Evolutionary conservation across 2,329 filamentous ascomycete genomes (phyloP), one percentile per base, ranked within the genome.

Genomic region (Rachicladosporium sp.): DNA sequence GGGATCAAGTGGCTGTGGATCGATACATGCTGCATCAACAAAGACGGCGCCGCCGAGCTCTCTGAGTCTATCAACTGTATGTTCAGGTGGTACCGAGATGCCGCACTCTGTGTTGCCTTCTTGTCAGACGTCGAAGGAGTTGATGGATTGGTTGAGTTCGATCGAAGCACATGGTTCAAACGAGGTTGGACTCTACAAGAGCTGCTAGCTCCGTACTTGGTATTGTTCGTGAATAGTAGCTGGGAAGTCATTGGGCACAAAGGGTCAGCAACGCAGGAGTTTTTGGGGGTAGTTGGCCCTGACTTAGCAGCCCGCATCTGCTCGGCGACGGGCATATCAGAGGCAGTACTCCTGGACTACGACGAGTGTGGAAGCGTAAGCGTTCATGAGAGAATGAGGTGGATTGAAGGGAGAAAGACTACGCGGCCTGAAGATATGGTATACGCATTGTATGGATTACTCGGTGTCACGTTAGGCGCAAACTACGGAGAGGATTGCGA

Each of bases 361-460:
- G 6, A 4, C 2, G 6, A 11, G 9, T 45, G 43, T 19, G 10
- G 12, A 3, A 29, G 31, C 11, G 19, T 33, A 7, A 37, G 19
- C 10, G 19, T 37, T 29, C 29, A 43, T 1, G 41, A 46, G 27
- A 43, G 35, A 27, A n/a, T 46, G 30, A 5, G 29, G 12, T 46
- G 40, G 45, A 37, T 41, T 27, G 40, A 42, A 7, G 32, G 40
- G 27, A 32, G 48, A 33, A 10, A 33, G 21, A 46, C 45, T 7
- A 30, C 39, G 1, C 32, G 38, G 10, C 6, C 10, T 2, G 47
- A 50, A 36, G 48, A 49, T 38, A 41, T 40, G 29, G 36, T 36
- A n/a, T 49, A 49, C 31, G 35, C 36, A 29, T 38, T 49, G 10
- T 37, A 44, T 11, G 45, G 48, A 23, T 42, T 50, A 10, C 36